Percentiles rank a stretch among this genome's conserved stretches.
These are phyloP conservation scores for Tetracladium setigerum DNA, from an alignment of 495 filamentous ascomycete species.

Conservation along the genomic window DNA sequence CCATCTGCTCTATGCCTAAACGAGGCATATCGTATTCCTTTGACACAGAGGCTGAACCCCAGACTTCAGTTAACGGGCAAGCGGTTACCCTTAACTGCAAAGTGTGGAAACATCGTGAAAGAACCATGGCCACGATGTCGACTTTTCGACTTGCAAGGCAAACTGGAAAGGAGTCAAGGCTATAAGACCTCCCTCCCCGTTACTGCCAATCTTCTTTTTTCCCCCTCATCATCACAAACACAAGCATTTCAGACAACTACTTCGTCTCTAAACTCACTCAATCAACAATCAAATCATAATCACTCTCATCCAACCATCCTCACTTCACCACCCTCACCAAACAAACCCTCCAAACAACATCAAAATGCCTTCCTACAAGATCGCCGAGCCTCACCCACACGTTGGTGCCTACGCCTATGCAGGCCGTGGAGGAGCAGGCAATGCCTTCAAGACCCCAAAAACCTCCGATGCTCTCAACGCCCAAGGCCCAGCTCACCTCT, in stretches of 20 bases:
- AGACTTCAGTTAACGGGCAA: constrained; percentile 11
- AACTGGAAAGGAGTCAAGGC: neutral
- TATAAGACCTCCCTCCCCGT: neutral
- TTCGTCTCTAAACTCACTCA: neutral
- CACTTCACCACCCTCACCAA: neutral
- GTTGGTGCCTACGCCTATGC: constrained; percentile 61
- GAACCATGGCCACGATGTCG: neutral
- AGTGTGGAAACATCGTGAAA: constrained; percentile 7
- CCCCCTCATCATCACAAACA: constrained; percentile 7
- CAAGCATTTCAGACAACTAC: neutral
- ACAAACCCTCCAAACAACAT: neutral
- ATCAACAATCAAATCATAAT: neutral
- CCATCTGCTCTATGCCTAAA: no score
- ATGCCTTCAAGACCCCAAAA: constrained; percentile 65
- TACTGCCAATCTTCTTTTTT: neutral
- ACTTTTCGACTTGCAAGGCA: neutral
- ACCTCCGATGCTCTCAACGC: constrained; percentile 40
- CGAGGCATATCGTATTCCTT: neutral
- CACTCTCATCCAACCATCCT: neutral
- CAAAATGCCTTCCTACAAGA: constrained; percentile 43
- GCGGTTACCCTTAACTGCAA: constrained; percentile 14
- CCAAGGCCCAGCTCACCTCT: constrained; percentile 44
- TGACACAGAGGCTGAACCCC: neutral
- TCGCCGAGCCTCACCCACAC: constrained; percentile 77
- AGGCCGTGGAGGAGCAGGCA: constrained; percentile 85